Evolutionary conservation across 805 yeast genomes (phyloP).

Genomic region (Yarrowia deformans): DNA sequence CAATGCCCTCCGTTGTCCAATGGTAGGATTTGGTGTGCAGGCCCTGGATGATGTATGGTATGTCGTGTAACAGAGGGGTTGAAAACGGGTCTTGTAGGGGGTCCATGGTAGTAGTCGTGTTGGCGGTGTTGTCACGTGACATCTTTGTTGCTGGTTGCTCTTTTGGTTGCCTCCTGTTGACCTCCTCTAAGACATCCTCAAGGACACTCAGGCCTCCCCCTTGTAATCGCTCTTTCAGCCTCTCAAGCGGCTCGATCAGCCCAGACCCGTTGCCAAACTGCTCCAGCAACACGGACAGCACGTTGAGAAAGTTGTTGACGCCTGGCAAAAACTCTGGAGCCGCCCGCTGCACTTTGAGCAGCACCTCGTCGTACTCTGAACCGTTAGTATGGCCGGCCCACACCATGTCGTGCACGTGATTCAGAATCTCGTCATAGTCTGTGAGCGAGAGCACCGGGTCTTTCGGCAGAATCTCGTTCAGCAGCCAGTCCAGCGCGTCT

Average conservation of each 20-base stretch:
- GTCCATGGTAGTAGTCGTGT: neutral
- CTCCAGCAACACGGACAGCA: constrained; percentile 4
- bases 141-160: neutral
- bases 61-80: constrained; percentile 42
- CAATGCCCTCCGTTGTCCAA: constrained; percentile 41
- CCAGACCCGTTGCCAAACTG: constrained; percentile 20
- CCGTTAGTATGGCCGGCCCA: constrained; percentile 25
- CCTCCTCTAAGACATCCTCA: constrained; percentile 10
- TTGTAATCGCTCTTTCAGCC: neutral
- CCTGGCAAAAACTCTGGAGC: constrained; percentile 22
- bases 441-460: constrained; percentile 5
- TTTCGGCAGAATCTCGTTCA: constrained; percentile 26
- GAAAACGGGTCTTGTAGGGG: constrained; percentile 12
- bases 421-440: constrained; percentile 32
- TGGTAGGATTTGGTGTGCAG: constrained; percentile 42
- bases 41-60: constrained; percentile 51
- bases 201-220: constrained; percentile 3
- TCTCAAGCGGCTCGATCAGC: constrained; percentile 8
- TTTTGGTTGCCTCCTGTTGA: neutral
- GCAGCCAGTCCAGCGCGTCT: constrained; percentile 35
- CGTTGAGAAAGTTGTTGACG: constrained; percentile 21
- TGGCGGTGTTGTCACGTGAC: constrained; percentile 15
- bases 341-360: constrained; percentile 10
- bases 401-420: constrained; percentile 24
- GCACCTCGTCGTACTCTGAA: constrained; percentile 12